Conservation (phyloP, 495 filamentous ascomycete genomes). For the Podospora pseudopauciseta region DNA sequence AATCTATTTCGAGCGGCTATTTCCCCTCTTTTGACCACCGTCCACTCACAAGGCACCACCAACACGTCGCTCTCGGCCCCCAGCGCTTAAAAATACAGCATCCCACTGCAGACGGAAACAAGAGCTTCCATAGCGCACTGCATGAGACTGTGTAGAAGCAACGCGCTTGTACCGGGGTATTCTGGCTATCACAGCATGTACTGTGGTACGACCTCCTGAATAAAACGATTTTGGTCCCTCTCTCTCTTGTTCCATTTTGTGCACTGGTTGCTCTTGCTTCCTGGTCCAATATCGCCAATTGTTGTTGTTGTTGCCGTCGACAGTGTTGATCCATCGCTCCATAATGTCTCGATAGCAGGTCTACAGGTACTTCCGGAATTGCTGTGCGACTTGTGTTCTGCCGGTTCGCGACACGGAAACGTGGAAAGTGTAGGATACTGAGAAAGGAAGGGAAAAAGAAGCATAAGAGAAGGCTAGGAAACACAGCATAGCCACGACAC, state of each 20-base stretch:
- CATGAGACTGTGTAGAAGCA: background rate
- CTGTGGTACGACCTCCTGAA: background rate
- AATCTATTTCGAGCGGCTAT: conserved; percentile 32
- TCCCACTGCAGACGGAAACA: conserved; percentile 25
- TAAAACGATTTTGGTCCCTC: conserved; percentile 2
- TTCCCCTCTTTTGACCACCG: conserved; percentile 13
- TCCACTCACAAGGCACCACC: conserved; percentile 19
- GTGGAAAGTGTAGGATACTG: conserved; percentile 1
- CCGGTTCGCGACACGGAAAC: background rate
- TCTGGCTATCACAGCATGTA: background rate
- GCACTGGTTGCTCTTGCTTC: conserved; percentile 3
- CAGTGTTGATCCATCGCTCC: background rate
- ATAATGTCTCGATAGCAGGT: conserved; percentile 3
- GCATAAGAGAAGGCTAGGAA: background rate
- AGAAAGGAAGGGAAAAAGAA: background rate
- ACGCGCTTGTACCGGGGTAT: background rate
- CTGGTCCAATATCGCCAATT: background rate
- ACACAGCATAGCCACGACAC: background rate
- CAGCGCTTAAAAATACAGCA: conserved; percentile 28
- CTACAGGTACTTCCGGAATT: background rate
- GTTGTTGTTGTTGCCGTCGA: background rate
- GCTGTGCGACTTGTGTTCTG: conserved; percentile 1
- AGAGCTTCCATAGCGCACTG: conserved; percentile 24
- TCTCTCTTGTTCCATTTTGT: background rate
- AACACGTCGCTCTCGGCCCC: conserved; percentile 10